These are phyloP conservation scores for Nicotiana paniculata DNA, from an alignment of 257 asterid species.

Conservation along the genomic window DNA sequence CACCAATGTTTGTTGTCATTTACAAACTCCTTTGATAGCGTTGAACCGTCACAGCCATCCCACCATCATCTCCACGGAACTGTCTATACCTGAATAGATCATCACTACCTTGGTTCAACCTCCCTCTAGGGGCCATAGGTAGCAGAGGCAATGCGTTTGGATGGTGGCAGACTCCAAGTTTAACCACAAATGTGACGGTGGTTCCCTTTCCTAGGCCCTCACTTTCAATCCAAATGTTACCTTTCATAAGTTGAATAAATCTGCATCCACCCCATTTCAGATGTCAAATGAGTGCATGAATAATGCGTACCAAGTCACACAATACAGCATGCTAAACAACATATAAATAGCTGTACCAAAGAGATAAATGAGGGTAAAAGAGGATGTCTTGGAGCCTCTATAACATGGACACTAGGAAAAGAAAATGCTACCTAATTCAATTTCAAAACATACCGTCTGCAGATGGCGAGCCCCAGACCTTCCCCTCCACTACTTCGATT, in stretches of 20 bases:
- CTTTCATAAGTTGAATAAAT: constrained; percentile 62
- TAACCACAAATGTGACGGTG: constrained; percentile 39
- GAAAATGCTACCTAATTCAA: not conserved
- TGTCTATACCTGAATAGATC: constrained; percentile 26
- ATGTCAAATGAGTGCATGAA: not conserved
- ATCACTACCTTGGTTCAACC: constrained; percentile 21
- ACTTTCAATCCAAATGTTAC: constrained; percentile 60
- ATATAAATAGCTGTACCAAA: not conserved
- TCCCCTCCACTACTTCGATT: constrained; percentile 30
- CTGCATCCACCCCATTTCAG: constrained; percentile 21
- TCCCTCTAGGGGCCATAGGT: constrained; percentile 8
- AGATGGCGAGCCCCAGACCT: constrained; percentile 71
- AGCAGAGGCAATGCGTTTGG: constrained; percentile 16
- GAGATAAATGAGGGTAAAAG: not conserved
- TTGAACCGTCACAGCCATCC: not conserved
- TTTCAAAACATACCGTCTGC: constrained; percentile 45
- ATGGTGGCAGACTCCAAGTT: constrained; percentile 31
- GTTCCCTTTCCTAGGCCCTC: constrained; percentile 58
- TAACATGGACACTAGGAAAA: not conserved
- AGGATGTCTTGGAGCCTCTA: not conserved
- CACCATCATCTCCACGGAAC: constrained; percentile 18
- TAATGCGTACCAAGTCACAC: not conserved
- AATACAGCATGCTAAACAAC: not conserved
- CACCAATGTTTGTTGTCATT: not conserved
- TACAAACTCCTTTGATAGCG: constrained; percentile 21